These are phyloP conservation scores for Fraxinus pennsylvanica DNA, from an alignment of 257 asterid genomes.

Conservation along the genomic window DNA sequence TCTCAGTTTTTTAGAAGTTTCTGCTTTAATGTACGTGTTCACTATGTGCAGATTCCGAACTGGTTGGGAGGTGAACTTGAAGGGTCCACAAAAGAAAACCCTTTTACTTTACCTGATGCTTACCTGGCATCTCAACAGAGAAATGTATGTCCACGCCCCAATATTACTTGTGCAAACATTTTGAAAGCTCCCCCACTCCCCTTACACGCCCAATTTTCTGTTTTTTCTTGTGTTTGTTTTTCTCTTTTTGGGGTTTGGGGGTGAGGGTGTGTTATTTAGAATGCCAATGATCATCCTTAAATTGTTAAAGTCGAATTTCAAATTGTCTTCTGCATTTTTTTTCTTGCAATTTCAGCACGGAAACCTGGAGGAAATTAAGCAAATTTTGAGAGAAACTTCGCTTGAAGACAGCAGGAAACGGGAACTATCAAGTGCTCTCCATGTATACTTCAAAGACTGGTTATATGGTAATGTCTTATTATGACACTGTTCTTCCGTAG, in stretches of 20 bases:
- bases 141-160: constrained; percentile 50
- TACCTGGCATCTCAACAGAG: constrained; percentile 80
- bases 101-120: constrained; percentile 81
- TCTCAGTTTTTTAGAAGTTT: constrained; percentile 16
- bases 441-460: constrained; percentile 90
- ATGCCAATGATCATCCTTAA: not conserved
- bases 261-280: not conserved
- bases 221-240: not conserved
- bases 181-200: not conserved
- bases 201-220: not conserved
- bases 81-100: constrained; percentile 72
- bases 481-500: not conserved
- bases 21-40: constrained; percentile 19
- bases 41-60: constrained; percentile 65
- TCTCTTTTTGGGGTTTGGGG: not conserved
- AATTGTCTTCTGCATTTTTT: constrained; percentile 5
- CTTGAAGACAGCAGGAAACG: constrained; percentile 88
- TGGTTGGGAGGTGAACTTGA: constrained; percentile 69
- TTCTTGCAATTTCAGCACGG: constrained; percentile 51
- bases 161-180: not conserved
- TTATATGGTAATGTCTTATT: constrained; percentile 64
- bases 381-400: constrained; percentile 67
- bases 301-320: not conserved
- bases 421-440: constrained; percentile 81
- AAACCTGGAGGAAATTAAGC: constrained; percentile 72